A percentile compares a stretch with the other conserved stretches of the same genome.
Conservation (phyloP, 768 basidiomycete species). For the Mycena sanguinolenta region DNA sequence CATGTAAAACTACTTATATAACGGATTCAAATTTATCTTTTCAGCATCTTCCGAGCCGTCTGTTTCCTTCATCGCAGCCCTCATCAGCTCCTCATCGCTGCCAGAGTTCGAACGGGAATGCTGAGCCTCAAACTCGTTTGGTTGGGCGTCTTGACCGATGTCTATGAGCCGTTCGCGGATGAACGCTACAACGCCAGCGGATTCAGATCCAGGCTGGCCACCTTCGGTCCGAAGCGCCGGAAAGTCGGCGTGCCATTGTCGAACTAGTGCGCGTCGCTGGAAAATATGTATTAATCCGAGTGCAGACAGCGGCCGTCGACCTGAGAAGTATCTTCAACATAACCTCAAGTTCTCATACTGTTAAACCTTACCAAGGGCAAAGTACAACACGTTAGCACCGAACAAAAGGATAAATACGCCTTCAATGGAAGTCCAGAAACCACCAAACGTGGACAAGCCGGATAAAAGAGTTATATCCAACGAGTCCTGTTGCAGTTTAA, state of each 20-base stretch:
- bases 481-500: background rate
- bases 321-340: background rate
- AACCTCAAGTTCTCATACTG: background rate
- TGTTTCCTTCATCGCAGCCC: no score
- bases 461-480: background rate
- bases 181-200: background rate
- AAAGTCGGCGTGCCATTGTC: background rate
- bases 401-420: background rate
- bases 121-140: no score
- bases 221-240: background rate
- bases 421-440: slow-evolving; percentile 4
- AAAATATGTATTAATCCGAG: background rate
- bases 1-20: no score
- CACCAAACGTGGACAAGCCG: slow-evolving; percentile 4
- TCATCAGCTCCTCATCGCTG: no score
- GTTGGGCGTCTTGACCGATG: background rate
- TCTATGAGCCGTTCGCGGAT: background rate
- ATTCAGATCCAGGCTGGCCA: background rate
- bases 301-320: background rate
- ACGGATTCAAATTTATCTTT: no score
- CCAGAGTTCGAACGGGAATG: no score
- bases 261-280: background rate
- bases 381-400: slow-evolving; percentile 1
- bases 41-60: no score
- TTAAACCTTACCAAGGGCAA: background rate